Percentiles rank a stretch among this genome's conserved stretches.
Evolutionary conservation across 805 yeast genomes (phyloP).

Genomic region (Wickerhamiella sergipiensis): DNA sequence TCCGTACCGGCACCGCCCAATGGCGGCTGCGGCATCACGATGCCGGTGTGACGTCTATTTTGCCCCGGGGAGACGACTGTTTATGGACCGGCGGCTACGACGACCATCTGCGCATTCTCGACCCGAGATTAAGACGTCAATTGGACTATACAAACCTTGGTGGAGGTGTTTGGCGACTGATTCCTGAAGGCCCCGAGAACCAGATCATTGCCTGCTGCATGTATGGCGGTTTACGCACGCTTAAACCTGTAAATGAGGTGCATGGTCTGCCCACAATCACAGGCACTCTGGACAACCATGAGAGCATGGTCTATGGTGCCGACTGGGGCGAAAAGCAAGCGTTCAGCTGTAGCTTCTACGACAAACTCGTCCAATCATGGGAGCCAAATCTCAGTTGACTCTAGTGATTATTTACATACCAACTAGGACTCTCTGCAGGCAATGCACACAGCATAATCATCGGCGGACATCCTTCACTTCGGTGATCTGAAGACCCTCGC

Average conservation of each 20-base stretch:
- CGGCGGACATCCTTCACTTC: conserved; percentile 7
- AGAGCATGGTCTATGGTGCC: conserved; percentile 92
- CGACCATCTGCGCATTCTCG: conserved; percentile 57
- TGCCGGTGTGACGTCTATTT: conserved; percentile 83
- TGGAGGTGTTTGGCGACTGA: conserved; percentile 93
- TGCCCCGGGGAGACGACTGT: conserved; percentile 31
- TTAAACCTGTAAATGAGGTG: conserved; percentile 23
- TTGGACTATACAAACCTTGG: conserved; percentile 42
- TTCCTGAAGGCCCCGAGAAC: conserved; percentile 38
- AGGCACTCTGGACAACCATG: conserved; percentile 32
- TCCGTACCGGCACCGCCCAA: conserved; percentile 25
- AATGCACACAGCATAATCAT: too few relatives aligned
- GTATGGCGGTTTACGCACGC: conserved; percentile 84
- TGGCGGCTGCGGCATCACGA: conserved; percentile 46
- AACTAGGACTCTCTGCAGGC: too few relatives aligned
- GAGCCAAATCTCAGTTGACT: not conserved
- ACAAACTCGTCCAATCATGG: conserved; percentile 73
- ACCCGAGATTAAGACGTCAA: conserved; percentile 41
- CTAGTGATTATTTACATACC: not conserved
- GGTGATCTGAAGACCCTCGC: conserved; percentile 39
- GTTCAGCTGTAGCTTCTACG: conserved; percentile 87
- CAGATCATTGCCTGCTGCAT: conserved; percentile 71
- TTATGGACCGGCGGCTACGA: conserved; percentile 90
- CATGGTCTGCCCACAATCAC: conserved; percentile 3
- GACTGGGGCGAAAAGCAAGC: conserved; percentile 54